Conservation (phyloP, 2,329 filamentous ascomycete species). For the Aureobasidium sp. region DNA sequence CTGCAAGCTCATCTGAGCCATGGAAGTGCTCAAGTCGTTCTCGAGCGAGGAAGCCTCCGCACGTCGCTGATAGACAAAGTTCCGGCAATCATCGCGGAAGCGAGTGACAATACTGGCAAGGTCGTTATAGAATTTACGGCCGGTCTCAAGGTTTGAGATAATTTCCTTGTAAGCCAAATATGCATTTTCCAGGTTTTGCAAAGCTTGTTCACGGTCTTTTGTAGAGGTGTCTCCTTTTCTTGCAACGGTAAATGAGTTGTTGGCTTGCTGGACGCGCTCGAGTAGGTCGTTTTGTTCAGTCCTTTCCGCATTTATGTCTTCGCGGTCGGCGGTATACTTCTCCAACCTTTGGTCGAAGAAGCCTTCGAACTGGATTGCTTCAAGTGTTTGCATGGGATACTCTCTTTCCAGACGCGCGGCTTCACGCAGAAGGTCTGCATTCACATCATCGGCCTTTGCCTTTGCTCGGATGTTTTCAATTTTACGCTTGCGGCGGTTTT, state of each 20-base stretch:
- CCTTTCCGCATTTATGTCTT: constrained; percentile 64
- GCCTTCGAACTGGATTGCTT: constrained; percentile 82
- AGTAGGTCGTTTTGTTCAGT: constrained; percentile 69
- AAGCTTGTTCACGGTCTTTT: constrained; percentile 71
- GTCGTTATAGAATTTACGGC: constrained; percentile 95
- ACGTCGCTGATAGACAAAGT: constrained; percentile 72
- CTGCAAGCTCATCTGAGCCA: constrained; percentile 50
- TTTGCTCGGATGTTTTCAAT: constrained; percentile 73
- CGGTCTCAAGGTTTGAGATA: constrained; percentile 81
- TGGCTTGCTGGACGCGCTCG: constrained; percentile 63
- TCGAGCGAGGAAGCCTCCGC: constrained; percentile 75
- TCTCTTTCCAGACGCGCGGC: constrained; percentile 77
- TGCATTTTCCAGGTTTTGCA: constrained; percentile 83
- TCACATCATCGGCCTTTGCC: constrained; percentile 77
- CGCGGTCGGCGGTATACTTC: constrained; percentile 71
- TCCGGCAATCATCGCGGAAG: constrained; percentile 73
- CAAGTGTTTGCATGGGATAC: constrained; percentile 76
- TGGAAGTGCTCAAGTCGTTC: constrained; percentile 54
- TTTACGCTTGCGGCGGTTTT: constrained; percentile 71
- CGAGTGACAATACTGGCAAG: constrained; percentile 77
- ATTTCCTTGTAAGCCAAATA: constrained; percentile 97
- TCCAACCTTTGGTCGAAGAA: constrained; percentile 80
- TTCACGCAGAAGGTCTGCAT: constrained; percentile 73
- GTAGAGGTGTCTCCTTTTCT: constrained; percentile 59
- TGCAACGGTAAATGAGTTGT: constrained; percentile 69